These are phyloP conservation scores for Aeschynomene evenia DNA, from an alignment of 306 rosid genomes.

Conservation along the genomic window DNA sequence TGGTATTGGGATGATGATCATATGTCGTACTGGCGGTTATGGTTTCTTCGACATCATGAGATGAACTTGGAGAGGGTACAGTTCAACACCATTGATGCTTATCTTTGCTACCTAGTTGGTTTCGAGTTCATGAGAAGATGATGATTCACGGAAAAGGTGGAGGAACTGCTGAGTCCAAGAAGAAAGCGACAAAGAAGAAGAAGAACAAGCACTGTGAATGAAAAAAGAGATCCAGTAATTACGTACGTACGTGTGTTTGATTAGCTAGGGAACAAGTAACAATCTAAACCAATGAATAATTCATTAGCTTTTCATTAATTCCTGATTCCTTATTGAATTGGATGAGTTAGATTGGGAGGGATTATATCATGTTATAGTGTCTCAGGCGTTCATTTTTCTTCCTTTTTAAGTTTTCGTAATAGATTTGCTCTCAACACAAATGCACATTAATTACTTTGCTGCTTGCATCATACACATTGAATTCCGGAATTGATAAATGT, in stretches of 20 bases:
- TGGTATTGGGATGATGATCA: background rate
- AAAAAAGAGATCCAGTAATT: too few relatives aligned
- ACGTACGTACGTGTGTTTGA: too few relatives aligned
- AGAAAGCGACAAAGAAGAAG: background rate
- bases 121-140: background rate
- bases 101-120: slow-evolving; percentile 26
- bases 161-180: background rate
- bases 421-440: background rate
- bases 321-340: background rate
- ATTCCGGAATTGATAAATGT: too few relatives aligned
- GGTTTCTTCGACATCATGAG: too few relatives aligned
- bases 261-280: too few relatives aligned
- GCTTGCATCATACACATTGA: too few relatives aligned
- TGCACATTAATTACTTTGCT: background rate
- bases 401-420: background rate
- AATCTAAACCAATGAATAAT: too few relatives aligned
- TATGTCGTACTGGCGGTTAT: background rate
- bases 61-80: background rate
- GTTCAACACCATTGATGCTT: slow-evolving; percentile 13
- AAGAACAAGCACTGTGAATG: background rate
- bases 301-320: background rate
- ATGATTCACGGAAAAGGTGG: background rate
- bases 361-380: background rate
- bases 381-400: too few relatives aligned
- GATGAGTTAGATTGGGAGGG: background rate